A percentile compares a stretch with the other conserved stretches of the same genome.
phyloP scores from a whole-genome alignment of 1,284 basidiomycete species.

The Lentinula novae-zelandiae region DNA sequence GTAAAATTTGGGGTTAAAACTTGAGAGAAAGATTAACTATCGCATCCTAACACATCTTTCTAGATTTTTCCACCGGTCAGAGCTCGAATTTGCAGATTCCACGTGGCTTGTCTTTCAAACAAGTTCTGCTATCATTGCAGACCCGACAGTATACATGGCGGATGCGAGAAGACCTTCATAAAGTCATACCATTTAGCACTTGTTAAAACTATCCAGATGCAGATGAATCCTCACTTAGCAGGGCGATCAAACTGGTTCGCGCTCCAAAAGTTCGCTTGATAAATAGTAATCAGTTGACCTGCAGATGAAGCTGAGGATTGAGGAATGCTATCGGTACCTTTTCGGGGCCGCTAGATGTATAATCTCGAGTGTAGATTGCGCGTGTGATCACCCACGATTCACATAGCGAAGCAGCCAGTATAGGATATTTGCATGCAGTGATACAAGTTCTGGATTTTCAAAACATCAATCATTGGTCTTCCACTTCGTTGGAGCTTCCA shows the following conservation, averaged over 20 bases:
- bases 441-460: slow-evolving; percentile 29
- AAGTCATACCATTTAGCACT: no score
- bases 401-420: slow-evolving; percentile 33
- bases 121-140: neutral
- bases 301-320: neutral
- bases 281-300: neutral
- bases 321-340: slow-evolving; percentile 23
- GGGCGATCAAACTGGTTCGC: neutral
- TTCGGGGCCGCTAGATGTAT: slow-evolving; percentile 29
- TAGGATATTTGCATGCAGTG: slow-evolving; percentile 38
- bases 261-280: neutral
- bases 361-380: slow-evolving; percentile 40
- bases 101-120: no score
- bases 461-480: neutral
- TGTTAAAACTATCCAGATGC: no score
- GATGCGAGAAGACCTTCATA: neutral
- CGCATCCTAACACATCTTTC: no score
- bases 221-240: neutral
- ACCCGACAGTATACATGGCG: neutral
- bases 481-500: neutral
- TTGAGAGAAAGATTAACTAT: no score
- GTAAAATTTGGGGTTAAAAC: no score
- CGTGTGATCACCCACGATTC: slow-evolving; percentile 33
- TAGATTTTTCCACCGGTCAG: neutral
- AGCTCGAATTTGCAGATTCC: no score